Evolutionary conservation across 176 grass and related monocot species (phyloP), one percentile per base, ranked within the genome.

Genomic region (Paspalum notatum): DNA sequence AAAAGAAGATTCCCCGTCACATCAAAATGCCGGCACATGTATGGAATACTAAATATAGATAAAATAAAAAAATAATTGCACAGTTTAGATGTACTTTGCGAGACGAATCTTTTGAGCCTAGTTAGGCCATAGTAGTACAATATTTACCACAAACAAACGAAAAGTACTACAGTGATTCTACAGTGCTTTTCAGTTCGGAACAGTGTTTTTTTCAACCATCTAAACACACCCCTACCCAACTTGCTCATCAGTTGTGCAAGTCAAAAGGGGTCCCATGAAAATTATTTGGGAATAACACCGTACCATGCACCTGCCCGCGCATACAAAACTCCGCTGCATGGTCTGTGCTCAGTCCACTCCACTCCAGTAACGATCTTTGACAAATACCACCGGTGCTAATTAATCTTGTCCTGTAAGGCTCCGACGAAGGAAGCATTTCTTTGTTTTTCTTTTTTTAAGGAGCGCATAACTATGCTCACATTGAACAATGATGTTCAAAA

Each of bases 271-370:
- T 4, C 70, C 46, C 12, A 48, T 5, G 44, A 71, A 55, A 55
- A 43, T 45, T 78, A 80, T 69, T 60, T 68, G 6, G 75, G 80
- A 61, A 74, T 80, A 79, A 66, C 55, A 20, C 41, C 75, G 40
- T 24, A 20, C 41, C 75, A 46, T 24, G 27, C 59, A 74, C 43
- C 81, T 18, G 81, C 81, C 79, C 51, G 15, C 80, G 16, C 58
- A 62, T 62, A n/a, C 26, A 58, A 61, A 73, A 52, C 75, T 38
- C 51, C 72, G 9, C 48, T 13, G 27, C 27, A 32, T 14, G 46
- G 80, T 74, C 57, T n/a, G 85, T 88, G 67, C 25, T 24, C 68
- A 75, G 68, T 84, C 68, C 74, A 83, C 67, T 84, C 21, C 32
- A 2, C 2, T 32, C 67, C 48, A n/a, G 58, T 67, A 84, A 83